Base-by-base conservation (phyloP, 2,329 filamentous ascomycete species). In the Epichloe uncinata region DNA sequence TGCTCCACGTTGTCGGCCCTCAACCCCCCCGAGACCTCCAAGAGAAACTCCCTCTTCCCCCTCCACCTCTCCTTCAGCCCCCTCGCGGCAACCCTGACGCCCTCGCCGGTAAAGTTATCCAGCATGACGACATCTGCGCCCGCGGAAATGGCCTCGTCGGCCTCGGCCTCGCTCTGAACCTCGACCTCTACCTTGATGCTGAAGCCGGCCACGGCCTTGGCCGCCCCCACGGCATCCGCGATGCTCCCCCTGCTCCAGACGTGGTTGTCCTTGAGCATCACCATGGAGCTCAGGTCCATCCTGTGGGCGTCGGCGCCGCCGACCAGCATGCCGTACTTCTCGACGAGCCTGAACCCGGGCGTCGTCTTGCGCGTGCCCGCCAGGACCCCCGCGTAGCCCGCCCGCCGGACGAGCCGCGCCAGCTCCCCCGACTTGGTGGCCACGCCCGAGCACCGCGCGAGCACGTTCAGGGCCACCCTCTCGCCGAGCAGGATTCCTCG, bases 231-330 rank as follows among this genome's bases (percentile, higher is more conserved):
- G 5, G 93, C 93, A 20, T 85, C 81, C 1, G 85, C 82, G 66
- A 98, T 97, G 63, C 85, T 87, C 26, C 84, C 84, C 49, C 85
- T 84, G 54, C 87, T 88, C 85, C 91, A 96, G 51, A 98, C 84
- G 69, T 98, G 93, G 69, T 98, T 98, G 69, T 98, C 93, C 73
- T 98, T 98, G 56, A 98, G 76, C 93, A 98, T 98, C 50, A 90
- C 90, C 93, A 98, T 97, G 56, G 84, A 79, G 65, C 82, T 86
- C 50, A 98, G 73, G 65, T 98, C 93, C 69, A 95, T 87, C 34
- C 93, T 76, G 67, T 98, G 93, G 3, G 84, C 80, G 68, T 98
- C 93, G 15, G 88, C 90, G 11, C 93, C 93, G 50, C 91, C 93
- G n/a, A 95, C 84, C 20, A 96, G 73, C 84, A 98, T 96, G 58